phyloP scores from a whole-genome alignment of 805 yeast species.

The Nakazawaea ambrosiae region DNA sequence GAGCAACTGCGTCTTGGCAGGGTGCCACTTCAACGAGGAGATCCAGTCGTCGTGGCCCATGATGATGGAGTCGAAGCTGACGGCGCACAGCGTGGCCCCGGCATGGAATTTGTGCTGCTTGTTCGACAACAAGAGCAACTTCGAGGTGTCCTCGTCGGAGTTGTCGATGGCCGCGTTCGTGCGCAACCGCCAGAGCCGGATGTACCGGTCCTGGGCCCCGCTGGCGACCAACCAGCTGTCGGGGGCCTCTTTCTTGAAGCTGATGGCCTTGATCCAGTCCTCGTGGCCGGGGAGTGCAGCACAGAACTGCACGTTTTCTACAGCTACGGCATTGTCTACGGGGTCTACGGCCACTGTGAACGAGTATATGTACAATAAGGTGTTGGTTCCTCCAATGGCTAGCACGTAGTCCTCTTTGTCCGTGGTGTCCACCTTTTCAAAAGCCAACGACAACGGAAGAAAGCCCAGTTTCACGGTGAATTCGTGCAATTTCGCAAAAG shows the following conservation, averaged over 20 bases:
- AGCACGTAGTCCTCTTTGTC: slow-evolving; percentile 35
- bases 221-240: slow-evolving; percentile 67
- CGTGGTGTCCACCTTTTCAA: slow-evolving; percentile 23
- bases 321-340: too few species aligned
- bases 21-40: slow-evolving; percentile 77
- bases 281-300: slow-evolving; percentile 83
- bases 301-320: slow-evolving; percentile 25
- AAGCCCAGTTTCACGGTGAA: slow-evolving; percentile 38
- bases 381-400: slow-evolving; percentile 70
- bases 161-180: slow-evolving; percentile 49
- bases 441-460: slow-evolving; percentile 35
- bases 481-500: slow-evolving; percentile 17
- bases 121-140: slow-evolving; percentile 54
- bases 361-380: slow-evolving; percentile 46
- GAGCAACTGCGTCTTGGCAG: slow-evolving; percentile 50
- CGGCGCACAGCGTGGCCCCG: slow-evolving; percentile 35
- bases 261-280: slow-evolving; percentile 85
- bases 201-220: slow-evolving; percentile 90
- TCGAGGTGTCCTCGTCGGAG: slow-evolving; percentile 45
- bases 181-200: slow-evolving; percentile 79
- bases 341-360: slow-evolving; percentile 21
- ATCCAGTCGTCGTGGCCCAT: slow-evolving; percentile 99
- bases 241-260: slow-evolving; percentile 43
- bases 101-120: slow-evolving; percentile 60
- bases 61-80: slow-evolving; percentile 84